phyloP scores from a whole-genome alignment of 805 yeast species.

The Lipomyces sp. region DNA sequence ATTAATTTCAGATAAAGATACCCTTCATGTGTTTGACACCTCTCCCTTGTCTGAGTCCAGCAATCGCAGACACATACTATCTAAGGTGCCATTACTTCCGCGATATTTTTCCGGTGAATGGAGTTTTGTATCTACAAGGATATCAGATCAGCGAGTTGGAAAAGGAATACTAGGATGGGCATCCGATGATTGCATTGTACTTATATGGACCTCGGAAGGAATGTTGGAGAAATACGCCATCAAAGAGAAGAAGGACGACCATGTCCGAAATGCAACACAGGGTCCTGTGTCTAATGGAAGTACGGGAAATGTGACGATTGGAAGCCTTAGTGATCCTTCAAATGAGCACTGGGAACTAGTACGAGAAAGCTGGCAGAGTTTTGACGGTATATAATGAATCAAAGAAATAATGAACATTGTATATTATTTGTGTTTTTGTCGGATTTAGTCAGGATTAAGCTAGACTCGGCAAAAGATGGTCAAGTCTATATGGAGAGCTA shows the following conservation, averaged over 20 bases:
- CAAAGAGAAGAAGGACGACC: constrained; percentile 53
- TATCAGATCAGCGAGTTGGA: constrained; percentile 45
- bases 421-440: background rate
- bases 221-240: constrained; percentile 88
- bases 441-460: constrained; percentile 6
- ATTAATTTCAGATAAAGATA: constrained; percentile 84
- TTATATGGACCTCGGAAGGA: constrained; percentile 73
- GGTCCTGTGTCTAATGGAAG: constrained; percentile 18
- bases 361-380: constrained; percentile 72
- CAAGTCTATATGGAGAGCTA: background rate
- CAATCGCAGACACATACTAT: constrained; percentile 66
- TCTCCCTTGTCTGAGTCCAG: constrained; percentile 38
- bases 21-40: constrained; percentile 83
- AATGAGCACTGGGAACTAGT: constrained; percentile 59
- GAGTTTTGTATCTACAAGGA: constrained; percentile 79
- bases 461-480: background rate
- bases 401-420: background rate
- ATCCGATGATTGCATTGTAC: constrained; percentile 70
- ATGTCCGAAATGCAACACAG: constrained; percentile 18
- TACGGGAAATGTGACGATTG: constrained; percentile 22
- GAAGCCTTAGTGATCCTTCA: constrained; percentile 38
- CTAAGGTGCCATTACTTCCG: constrained; percentile 67
- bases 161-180: constrained; percentile 73
- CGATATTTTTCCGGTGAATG: constrained; percentile 81
- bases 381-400: constrained; percentile 46